Conservation (phyloP, 2,329 filamentous ascomycete species). For the Fusarium staphyleae region DNA sequence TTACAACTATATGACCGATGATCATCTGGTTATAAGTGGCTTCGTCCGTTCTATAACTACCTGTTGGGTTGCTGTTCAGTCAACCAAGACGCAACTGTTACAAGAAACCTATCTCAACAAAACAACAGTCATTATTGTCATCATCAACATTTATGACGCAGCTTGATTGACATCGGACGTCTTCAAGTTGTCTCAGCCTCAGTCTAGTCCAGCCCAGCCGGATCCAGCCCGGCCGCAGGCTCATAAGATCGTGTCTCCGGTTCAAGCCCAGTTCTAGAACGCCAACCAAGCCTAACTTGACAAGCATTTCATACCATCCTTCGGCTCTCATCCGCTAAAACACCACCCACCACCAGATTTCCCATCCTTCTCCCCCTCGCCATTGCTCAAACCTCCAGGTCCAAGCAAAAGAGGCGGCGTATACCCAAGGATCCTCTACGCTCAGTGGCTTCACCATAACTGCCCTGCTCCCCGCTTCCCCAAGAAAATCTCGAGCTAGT, state of each 20-base stretch:
- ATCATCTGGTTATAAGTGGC: slow-evolving; percentile 21
- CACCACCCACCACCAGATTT: slow-evolving; percentile 12
- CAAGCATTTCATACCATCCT: slow-evolving; percentile 27
- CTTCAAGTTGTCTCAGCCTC: slow-evolving; percentile 23
- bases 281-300: slow-evolving; percentile 17
- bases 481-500: slow-evolving; percentile 34
- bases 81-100: slow-evolving; percentile 2
- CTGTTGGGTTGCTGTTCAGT: not conserved
- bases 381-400: slow-evolving; percentile 1
- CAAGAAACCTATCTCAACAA: slow-evolving; percentile 5
- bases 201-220: slow-evolving; percentile 30
- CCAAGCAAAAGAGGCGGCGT: slow-evolving; percentile 12
- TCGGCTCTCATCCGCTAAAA: slow-evolving; percentile 16
- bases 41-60: slow-evolving; percentile 1
- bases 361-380: slow-evolving; percentile 1
- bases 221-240: slow-evolving; percentile 31
- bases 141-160: slow-evolving; percentile 5
- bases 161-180: slow-evolving; percentile 4
- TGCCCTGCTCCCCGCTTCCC: slow-evolving; percentile 30
- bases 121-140: slow-evolving; percentile 7
- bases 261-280: slow-evolving; percentile 35
- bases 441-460: slow-evolving; percentile 19
- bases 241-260: slow-evolving; percentile 27
- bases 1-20: slow-evolving; percentile 5
- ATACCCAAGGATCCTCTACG: slow-evolving; percentile 10